These are phyloP conservation scores for Salix suchowensis DNA, from an alignment of 345 rosid genomes.

Conservation along the genomic window DNA sequence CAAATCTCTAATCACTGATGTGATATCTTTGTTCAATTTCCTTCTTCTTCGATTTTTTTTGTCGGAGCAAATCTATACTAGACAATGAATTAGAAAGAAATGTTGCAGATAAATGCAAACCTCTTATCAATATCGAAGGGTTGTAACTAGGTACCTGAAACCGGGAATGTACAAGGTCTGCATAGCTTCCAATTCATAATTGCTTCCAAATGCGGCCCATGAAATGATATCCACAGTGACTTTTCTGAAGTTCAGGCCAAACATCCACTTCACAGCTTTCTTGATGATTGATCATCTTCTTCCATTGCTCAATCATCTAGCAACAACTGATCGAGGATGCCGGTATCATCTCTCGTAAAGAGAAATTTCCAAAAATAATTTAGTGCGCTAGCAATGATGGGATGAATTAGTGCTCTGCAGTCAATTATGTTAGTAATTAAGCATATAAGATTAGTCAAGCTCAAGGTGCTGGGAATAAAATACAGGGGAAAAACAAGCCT, in stretches of 20 bases:
- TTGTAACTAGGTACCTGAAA: slow-evolving; percentile 33
- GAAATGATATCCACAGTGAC: slow-evolving; percentile 46
- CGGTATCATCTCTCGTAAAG: slow-evolving; percentile 36
- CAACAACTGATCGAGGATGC: slow-evolving; percentile 33
- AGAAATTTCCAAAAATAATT: not conserved
- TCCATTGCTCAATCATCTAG: slow-evolving; percentile 38
- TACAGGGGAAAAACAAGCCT: not conserved
- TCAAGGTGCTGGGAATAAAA: too few species aligned
- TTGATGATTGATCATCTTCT: slow-evolving; percentile 21
- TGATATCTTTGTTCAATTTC: slow-evolving; percentile 32
- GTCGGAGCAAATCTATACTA: slow-evolving; percentile 43
- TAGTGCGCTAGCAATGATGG: not conserved
- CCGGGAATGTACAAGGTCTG: slow-evolving; percentile 44
- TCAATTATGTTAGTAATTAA: too few species aligned
- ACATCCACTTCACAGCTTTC: slow-evolving; percentile 41
- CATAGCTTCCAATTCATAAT: slow-evolving; percentile 43
- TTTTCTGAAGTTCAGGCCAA: slow-evolving; percentile 42
- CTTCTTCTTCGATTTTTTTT: slow-evolving; percentile 43
- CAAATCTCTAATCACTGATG: slow-evolving; percentile 22
- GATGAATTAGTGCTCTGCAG: too few species aligned
- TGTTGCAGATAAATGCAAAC: not conserved
- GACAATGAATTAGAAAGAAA: not conserved
- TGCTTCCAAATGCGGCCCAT: slow-evolving; percentile 48
- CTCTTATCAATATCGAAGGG: not conserved
- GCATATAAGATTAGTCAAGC: too few species aligned